phyloP scores from a whole-genome alignment of 2,329 filamentous ascomycete species.

The Penicillium sp. region DNA sequence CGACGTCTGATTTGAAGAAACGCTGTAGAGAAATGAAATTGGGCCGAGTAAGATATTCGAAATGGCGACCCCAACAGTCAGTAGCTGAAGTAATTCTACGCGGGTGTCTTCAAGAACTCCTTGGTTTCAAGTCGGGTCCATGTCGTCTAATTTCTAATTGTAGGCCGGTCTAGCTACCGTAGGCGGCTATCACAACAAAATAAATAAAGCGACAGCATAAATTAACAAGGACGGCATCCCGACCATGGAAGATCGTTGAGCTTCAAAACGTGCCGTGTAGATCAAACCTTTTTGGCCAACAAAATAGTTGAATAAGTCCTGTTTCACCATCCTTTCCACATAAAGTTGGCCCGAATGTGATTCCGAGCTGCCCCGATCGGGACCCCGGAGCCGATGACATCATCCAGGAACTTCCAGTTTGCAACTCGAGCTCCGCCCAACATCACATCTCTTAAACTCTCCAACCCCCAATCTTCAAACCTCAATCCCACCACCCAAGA shows the following conservation, averaged over 20 bases:
- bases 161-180: too few relatives aligned
- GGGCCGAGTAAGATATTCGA: not conserved
- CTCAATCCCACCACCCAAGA: slow-evolving; percentile 11
- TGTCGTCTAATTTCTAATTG: too few relatives aligned
- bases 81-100: not conserved
- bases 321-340: not conserved
- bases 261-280: too few relatives aligned
- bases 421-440: not conserved
- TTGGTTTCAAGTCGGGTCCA: not conserved
- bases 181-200: too few relatives aligned
- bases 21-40: not conserved
- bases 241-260: too few relatives aligned
- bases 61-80: not conserved
- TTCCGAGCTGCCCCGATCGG: slow-evolving; percentile 9
- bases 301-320: too few relatives aligned
- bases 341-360: not conserved
- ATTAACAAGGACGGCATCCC: too few relatives aligned
- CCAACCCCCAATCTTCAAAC: slow-evolving; percentile 2
- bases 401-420: slow-evolving; percentile 9
- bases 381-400: slow-evolving; percentile 21
- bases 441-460: not conserved
- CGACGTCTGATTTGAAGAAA: not conserved
- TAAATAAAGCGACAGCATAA: too few relatives aligned
- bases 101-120: not conserved
- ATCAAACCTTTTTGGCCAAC: too few relatives aligned